Evolutionary conservation across 1,284 basidiomycete species (phyloP), one percentile per base, ranked within the genome.

Genomic region (Bjerkandera adusta): DNA sequence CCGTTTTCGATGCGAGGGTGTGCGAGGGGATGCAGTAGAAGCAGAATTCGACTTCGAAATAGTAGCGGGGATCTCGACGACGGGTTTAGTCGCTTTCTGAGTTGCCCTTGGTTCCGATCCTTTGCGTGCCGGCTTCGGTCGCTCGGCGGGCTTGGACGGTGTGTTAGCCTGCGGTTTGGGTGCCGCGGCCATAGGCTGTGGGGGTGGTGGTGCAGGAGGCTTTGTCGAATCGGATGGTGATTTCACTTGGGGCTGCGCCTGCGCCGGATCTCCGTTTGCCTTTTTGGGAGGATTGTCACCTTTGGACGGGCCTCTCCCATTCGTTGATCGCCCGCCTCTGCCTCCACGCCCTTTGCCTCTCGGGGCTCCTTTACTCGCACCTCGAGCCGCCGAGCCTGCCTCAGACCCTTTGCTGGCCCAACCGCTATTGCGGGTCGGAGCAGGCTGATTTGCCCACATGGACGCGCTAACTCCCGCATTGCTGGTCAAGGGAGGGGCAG

Each of bases 351-450:
- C 62, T 40, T 59, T 61, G 47, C 69, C 64, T 29, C 67, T 60
- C 26, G 58, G 47, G 13, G 62, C 57, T 30, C 59, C 57, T 44
- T 54, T 59, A 32, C 51, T 46, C 12, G 45, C 18, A 5, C 67
- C 67, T 38, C 71, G 75, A 55, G 78, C 77, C 24, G 77, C 70
- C 26, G 75, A 67, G 8, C 73, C 74, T 47, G 73, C 62, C 32
- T 81, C 81, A 36, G 67, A 68, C 20, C 39, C 24, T 27, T 62
- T 60, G 38, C 69, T 68, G 36, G 61, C 63, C 79, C 79, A 79
- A 42, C 69, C 70, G 45, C n/a, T n/a, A n/a, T 62, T 59, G 42
- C 69, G 67, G 43, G 52, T 44, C 33, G 59, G 50, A 43, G 32
- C 51, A 39, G 61, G 51, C 49, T 60, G 51, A 39, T 44, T 45